Evolutionary conservation across 192 early-diverging fungal genomes (phyloP), one percentile per base, ranked within the genome.

Genomic region (Coemansia sp.): DNA sequence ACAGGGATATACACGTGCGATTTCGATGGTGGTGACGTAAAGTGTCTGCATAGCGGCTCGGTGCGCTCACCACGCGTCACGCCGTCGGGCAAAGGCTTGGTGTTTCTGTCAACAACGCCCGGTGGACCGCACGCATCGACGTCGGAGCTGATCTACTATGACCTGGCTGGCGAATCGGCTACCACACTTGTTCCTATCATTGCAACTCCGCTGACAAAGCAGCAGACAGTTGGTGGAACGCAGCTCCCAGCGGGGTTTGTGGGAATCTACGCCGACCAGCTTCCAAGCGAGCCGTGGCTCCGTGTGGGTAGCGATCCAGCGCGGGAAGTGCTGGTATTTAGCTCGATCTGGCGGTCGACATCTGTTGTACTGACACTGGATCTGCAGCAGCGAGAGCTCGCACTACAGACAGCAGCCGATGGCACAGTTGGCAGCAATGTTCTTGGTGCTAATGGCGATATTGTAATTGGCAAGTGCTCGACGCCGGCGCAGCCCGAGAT

Each of bases 61-160:
- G 86, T 82, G 26, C 74, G 88, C 21, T 89, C 85, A 22, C 91
- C 91, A 38, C 78, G 87, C 26, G 47, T 91, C 7, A 84, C 69
- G 56, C 82, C 78, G 2, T 84, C 87, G 19, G 81, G 65, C 44
- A 56, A 49, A 20, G 50, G 77, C 17, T 1, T 86, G 75, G 81
- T 88, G n/a, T 93, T 85, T 62, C 55, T 91, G 22, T 83, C 84
- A 7, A 89, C 86, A 36, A 31, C 62, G 4, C 58, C 73, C 19
- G 87, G 89, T 12, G 90, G 89, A 14, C 85, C 92, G n/a, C 92
- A 93, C 54, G 83, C 75, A 23, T 69, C 84, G 20, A 87, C 87
- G 36, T 82, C 86, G 10, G 78, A 68, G 60, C 53, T 89, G 4
- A n/a, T 72, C 17, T 40, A 62, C 40, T 76, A 74, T 17, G 64